These are phyloP conservation scores for Rhizodiscina lignyota DNA, from an alignment of 495 filamentous ascomycete genomes.

Conservation along the genomic window DNA sequence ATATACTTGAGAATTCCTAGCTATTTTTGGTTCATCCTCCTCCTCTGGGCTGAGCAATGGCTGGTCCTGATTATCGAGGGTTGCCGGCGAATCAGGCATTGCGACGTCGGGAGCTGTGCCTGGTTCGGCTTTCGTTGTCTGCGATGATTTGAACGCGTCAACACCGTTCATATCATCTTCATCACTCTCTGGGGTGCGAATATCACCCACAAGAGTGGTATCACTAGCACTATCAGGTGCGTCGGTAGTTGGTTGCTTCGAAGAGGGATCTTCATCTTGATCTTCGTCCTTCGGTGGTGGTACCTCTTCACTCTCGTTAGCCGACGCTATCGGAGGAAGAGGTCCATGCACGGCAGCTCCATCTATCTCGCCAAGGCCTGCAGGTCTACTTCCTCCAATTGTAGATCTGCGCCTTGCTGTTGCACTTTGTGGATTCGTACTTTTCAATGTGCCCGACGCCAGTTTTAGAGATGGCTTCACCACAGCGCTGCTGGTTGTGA, in stretches of 20 bases:
- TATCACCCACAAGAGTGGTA: conserved; percentile 1
- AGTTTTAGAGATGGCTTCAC: conserved; percentile 61
- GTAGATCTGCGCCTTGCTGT: conserved; percentile 39
- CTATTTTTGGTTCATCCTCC: neutral
- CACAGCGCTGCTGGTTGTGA: conserved; percentile 30
- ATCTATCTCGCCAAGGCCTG: conserved; percentile 33
- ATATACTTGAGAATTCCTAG: too few species aligned
- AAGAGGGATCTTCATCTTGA: neutral
- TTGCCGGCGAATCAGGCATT: too few species aligned
- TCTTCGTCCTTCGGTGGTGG: too few species aligned
- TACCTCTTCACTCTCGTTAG: conserved; percentile 7
- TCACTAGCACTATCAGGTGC: neutral
- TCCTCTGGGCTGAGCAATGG: neutral
- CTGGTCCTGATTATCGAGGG: too few species aligned
- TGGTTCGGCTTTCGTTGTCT: too few species aligned
- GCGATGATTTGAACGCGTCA: too few species aligned
- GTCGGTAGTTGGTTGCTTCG: neutral
- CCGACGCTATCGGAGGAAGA: conserved; percentile 24
- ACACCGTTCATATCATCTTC: too few species aligned
- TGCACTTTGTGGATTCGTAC: conserved; percentile 5
- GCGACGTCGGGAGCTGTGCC: too few species aligned
- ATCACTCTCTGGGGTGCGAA: neutral
- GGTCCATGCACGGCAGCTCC: conserved; percentile 36
- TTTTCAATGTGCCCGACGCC: conserved; percentile 49
- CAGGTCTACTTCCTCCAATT: conserved; percentile 20